Base-by-base conservation (phyloP, 2,329 filamentous ascomycete genomes). In the Penicillium frequentans region DNA sequence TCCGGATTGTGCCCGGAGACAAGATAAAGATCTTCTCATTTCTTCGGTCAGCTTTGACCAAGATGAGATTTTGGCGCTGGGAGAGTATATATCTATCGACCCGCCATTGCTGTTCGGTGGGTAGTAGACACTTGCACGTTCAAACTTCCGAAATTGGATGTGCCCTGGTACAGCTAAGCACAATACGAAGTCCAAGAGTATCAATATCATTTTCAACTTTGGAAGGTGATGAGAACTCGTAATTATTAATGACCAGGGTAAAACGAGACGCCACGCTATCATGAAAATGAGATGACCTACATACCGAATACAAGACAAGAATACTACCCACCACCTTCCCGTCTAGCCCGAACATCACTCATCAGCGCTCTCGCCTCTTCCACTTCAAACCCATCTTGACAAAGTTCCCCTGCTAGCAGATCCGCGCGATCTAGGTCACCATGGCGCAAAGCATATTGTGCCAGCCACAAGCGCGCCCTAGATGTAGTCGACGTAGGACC, bases 331-430 rank as follows among this genome's bases (percentile, higher is more conserved):
- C 54, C 60, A 52, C 52, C 72, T 29, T 91, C 89, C 74, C 92
- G 83, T 63, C 90, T 84, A 5, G 89, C 89, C 64, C 93, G 84
- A 13, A 96, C 88, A 73, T 98, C 93, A 59, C 91, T 84, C 60
- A 96, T 90, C 65, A 98, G 79, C 3, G 92, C 91, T 77, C 98
- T 98, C 27, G 95, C 95, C 75, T 99, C 95, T 72, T 99, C 95
- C 2, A 98, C 91, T 75, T 98, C 95, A 26, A 96, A 88, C 0
- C 95, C 95, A 74, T 99, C 95, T 75, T 97, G 91, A 72, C 93
- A 97, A 46, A 99, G 79, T 75, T 99, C 95, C 59, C 88, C 91
- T 0, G 92, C 93, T 43, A 98, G 78, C 60, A 91, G 86, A 75
- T 90, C 89, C 4, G 91, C 91, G 21, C 89, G 84, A 31, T 82